Evolutionary conservation across 306 rosid species (phyloP).

Genomic region (Hylodesmum podocarpum): DNA sequence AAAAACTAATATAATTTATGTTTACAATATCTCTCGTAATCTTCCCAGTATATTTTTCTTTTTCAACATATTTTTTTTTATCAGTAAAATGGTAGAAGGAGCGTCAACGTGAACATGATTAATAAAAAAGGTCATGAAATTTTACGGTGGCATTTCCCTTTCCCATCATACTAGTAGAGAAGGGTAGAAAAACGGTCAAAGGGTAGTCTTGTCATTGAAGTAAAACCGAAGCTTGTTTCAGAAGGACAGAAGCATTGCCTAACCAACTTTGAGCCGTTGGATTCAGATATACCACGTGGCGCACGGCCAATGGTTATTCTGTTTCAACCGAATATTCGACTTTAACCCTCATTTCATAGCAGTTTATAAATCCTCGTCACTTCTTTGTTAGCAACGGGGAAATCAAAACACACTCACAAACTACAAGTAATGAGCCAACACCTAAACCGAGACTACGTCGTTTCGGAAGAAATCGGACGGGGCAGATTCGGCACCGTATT

Average conservation of each 20-base stretch:
- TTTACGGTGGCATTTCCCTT: not conserved
- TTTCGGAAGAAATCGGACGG: constrained; percentile 58
- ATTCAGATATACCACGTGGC: constrained; percentile 25
- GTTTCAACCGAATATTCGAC: constrained; percentile 32
- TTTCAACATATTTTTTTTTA: no score
- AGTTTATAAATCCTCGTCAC: not conserved
- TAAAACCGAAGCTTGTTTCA: not conserved
- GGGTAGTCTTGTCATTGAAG: constrained; percentile 10
- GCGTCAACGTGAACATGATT: no score
- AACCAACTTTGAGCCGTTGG: not conserved
- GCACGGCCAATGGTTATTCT: not conserved
- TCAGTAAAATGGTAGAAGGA: no score
- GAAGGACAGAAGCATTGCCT: not conserved
- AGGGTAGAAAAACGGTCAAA: not conserved
- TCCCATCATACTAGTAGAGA: not conserved
- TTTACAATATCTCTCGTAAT: no score
- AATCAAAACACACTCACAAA: not conserved
- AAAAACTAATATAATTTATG: no score
- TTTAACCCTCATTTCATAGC: not conserved
- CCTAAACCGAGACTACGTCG: constrained; percentile 48
- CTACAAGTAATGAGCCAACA: constrained; percentile 42
- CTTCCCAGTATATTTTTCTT: no score
- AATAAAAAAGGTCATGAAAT: no score
- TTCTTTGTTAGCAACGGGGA: not conserved
- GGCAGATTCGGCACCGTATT: constrained; percentile 73